Conservation (phyloP, 2,329 filamentous ascomycete species). For the Trichoderma aggressivum region DNA sequence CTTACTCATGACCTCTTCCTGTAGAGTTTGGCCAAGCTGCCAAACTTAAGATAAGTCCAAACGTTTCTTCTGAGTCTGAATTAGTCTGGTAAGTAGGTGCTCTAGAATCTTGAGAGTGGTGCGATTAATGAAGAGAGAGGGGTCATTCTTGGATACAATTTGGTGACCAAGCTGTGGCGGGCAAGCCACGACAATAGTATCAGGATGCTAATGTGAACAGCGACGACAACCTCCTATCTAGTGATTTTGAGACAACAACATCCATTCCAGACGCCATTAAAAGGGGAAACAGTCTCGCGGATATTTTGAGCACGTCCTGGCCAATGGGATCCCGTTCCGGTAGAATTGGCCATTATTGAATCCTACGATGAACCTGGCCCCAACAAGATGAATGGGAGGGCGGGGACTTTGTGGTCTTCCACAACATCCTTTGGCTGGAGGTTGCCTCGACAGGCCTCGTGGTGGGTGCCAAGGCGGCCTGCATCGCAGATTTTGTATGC, state of each 20-base stretch:
- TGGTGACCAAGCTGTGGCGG: constrained; percentile 9
- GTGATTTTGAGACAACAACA: neutral
- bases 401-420: neutral
- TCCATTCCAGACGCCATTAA: constrained; percentile 33
- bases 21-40: constrained; percentile 31
- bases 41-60: constrained; percentile 36
- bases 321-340: constrained; percentile 24
- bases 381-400: constrained; percentile 8
- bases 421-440: neutral
- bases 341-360: constrained; percentile 21
- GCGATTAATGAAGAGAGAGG: neutral
- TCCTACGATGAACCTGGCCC: neutral
- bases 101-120: neutral
- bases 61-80: constrained; percentile 33
- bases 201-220: neutral
- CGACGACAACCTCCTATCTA: neutral
- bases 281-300: constrained; percentile 36
- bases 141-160: neutral
- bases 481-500: neutral
- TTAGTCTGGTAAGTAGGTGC: constrained; percentile 25
- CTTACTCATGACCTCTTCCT: constrained; percentile 32
- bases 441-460: constrained; percentile 26
- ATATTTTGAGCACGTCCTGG: constrained; percentile 36
- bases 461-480: constrained; percentile 16
- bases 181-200: neutral